A percentile compares a stretch with the other conserved stretches of the same genome.
phyloP scores from a whole-genome alignment of 1,284 basidiomycete genomes.

The Porodaedalea pini region DNA sequence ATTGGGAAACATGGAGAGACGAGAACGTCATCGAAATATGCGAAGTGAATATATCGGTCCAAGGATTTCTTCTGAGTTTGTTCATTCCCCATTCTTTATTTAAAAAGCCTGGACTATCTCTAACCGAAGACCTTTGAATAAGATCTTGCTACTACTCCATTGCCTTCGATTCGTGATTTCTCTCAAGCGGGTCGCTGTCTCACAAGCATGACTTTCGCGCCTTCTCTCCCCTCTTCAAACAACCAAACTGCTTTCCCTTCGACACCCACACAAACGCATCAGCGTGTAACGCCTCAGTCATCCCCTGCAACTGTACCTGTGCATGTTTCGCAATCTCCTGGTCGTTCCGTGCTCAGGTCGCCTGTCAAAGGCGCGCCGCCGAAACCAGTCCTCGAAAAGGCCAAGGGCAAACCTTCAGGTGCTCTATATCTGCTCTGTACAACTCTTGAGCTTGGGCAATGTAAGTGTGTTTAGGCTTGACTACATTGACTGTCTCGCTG shows the following conservation, averaged over 20 bases:
- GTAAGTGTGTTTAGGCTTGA: slow-evolving; percentile 37
- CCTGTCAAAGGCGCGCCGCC: slow-evolving; percentile 15
- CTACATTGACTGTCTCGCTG: slow-evolving; percentile 14
- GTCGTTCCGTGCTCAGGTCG: slow-evolving; percentile 17
- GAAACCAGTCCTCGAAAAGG: slow-evolving; percentile 12
- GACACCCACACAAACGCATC: slow-evolving; percentile 30
- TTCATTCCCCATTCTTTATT: slow-evolving; percentile 8
- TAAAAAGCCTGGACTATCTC: no score
- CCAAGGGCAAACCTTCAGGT: slow-evolving; percentile 20
- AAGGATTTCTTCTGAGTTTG: slow-evolving; percentile 42
- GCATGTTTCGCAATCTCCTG: slow-evolving; percentile 22
- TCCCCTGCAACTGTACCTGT: slow-evolving; percentile 13
- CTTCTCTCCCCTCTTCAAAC: slow-evolving; percentile 32
- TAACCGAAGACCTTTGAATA: slow-evolving; percentile 4
- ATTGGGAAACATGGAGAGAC: slow-evolving; percentile 63
- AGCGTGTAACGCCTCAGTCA: slow-evolving; percentile 19
- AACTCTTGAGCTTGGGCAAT: slow-evolving; percentile 57
- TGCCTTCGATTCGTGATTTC: slow-evolving; percentile 40
- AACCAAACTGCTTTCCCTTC: slow-evolving; percentile 27
- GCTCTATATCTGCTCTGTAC: slow-evolving; percentile 47
- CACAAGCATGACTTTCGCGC: slow-evolving; percentile 45
- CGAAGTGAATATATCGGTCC: slow-evolving; percentile 52
- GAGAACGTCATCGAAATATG: slow-evolving; percentile 58
- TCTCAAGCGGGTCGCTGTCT: slow-evolving; percentile 35
- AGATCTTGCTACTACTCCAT: slow-evolving; percentile 44